Conservation (phyloP, 352 stramenopile genomes). For the Pythium angustatum region DNA sequence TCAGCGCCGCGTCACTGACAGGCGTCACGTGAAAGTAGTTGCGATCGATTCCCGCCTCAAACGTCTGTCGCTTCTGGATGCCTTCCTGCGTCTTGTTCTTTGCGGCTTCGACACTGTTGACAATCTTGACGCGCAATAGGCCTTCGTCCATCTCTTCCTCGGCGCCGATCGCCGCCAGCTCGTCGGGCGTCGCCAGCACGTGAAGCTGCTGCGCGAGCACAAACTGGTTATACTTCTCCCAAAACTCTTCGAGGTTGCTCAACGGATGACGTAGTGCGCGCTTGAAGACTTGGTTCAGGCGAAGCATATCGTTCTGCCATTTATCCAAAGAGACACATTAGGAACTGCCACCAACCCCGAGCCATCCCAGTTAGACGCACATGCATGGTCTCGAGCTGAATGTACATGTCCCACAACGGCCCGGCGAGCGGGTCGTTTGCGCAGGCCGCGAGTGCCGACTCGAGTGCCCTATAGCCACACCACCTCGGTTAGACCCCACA, state of each 20-base stretch:
- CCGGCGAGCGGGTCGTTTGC: conserved; percentile 66
- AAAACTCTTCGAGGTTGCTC: conserved; percentile 81
- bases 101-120: conserved; percentile 68
- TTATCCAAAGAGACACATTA: background rate
- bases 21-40: conserved; percentile 84
- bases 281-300: conserved; percentile 81
- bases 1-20: conserved; percentile 60
- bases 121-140: conserved; percentile 76
- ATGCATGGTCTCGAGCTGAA: conserved; percentile 76
- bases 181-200: conserved; percentile 58
- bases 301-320: conserved; percentile 78
- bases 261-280: conserved; percentile 70
- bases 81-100: conserved; percentile 73
- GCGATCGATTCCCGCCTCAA: conserved; percentile 76
- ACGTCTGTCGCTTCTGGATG: conserved; percentile 62
- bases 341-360: background rate
- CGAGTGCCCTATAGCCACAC: conserved; percentile 41
- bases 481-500: background rate
- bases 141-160: conserved; percentile 79
- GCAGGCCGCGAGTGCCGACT: conserved; percentile 56
- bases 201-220: conserved; percentile 70
- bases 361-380: conserved; percentile 33
- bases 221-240: conserved; percentile 87
- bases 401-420: conserved; percentile 78
- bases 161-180: conserved; percentile 54